Base-by-base conservation (phyloP, 1,284 basidiomycete species). In the Cutaneotrichosporon sp. region DNA sequence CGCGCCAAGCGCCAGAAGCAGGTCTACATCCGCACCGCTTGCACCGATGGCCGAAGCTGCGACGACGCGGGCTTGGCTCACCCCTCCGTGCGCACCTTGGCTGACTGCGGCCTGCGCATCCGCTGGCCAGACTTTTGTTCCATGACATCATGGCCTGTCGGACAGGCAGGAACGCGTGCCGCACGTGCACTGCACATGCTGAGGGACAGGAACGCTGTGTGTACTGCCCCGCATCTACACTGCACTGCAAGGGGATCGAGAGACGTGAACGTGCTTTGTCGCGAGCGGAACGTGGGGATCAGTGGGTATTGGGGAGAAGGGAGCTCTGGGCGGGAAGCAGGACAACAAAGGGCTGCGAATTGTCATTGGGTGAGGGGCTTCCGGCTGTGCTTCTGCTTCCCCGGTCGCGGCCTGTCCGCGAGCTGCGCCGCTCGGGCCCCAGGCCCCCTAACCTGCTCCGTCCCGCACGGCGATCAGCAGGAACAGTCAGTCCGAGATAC, bases 141-240 rank as follows among this genome's bases (percentile, higher is more conserved):
- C 25, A 50, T 50, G 25, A 50, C 47, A 50, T 50, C 25, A 50
- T 29, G 38, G 3, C 3, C 38, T 7, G 16, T 8, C 16, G 16
- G 25, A 18, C 13, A 9, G 18, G 27, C 47, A 50, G 47, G 47
- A 29, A 50, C 25, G 47, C 25, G 18, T 47, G 14, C 25, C 25
- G 16, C 47, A 50, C 47, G 47, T 50, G 47, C 47, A 18, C 47
- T 25, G 24, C 22, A 25, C 22, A 46, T 46, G 22, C 45, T 46
- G 22, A 24, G 11, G 36, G 38, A n/a, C 38, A 42, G 38, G 38
- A 42, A 42, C 38, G 38, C 7, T 6, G 16, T n/a, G 38, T 42
- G 3, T 42, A 18, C 18, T 42, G 29, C 29, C 29, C 29, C 29
- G 13, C 36, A 38, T n/a, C n/a, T n/a, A n/a, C n/a, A n/a, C n/a